These are phyloP conservation scores for Sonneratia caseolaris DNA, from an alignment of 345 rosid species.

Conservation along the genomic window DNA sequence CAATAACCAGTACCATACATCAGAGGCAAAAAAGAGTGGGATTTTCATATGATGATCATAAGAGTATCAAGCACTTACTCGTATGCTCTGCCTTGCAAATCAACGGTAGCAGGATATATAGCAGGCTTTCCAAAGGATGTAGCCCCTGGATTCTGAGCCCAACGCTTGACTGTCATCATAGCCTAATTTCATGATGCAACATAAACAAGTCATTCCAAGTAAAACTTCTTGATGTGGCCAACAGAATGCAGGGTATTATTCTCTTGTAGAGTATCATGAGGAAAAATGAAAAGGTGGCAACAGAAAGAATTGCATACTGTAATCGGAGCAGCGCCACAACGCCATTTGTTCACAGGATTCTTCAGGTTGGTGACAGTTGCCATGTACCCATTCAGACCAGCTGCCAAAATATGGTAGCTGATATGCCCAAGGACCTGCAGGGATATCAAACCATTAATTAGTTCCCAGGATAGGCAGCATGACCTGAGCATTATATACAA, in stretches of 20 bases:
- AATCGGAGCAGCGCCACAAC: conserved; percentile 93
- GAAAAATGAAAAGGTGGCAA: neutral
- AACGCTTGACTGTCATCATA: conserved; percentile 90
- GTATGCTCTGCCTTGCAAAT: conserved; percentile 89
- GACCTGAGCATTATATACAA: neutral
- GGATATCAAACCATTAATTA: conserved; percentile 1
- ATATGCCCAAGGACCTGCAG: conserved; percentile 86
- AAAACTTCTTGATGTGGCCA: too few relatives aligned
- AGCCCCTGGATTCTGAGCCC: conserved; percentile 72
- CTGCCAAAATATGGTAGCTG: conserved; percentile 86
- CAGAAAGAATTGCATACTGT: conserved; percentile 45
- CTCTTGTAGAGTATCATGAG: too few relatives aligned
- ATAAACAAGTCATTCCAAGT: neutral
- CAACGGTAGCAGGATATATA: conserved; percentile 90
- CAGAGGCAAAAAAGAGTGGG: neutral
- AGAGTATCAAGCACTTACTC: conserved; percentile 46
- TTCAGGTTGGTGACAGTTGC: conserved; percentile 87
- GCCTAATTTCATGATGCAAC: conserved; percentile 32
- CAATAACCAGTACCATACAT: neutral
- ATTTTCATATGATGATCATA: neutral
- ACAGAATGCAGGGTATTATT: neutral
- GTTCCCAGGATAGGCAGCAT: too few relatives aligned
- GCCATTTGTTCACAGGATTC: conserved; percentile 89
- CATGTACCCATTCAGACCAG: conserved; percentile 95
- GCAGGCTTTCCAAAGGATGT: conserved; percentile 84